These are phyloP conservation scores for Lachancea quebecensis DNA, from an alignment of 805 yeast genomes.

Conservation along the genomic window DNA sequence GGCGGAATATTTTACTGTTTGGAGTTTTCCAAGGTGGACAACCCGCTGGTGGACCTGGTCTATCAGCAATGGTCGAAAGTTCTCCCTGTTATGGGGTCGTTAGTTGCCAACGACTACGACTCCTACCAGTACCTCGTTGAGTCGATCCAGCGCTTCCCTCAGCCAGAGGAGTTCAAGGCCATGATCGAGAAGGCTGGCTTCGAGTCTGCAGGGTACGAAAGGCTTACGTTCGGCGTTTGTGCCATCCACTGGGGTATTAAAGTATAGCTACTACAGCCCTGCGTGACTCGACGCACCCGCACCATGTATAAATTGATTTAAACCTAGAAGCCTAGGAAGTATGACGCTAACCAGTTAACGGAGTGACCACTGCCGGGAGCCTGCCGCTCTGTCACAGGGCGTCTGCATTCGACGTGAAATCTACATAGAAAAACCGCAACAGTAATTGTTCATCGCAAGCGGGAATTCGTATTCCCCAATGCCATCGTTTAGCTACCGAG, in stretches of 20 bases:
- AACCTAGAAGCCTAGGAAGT: too few species aligned
- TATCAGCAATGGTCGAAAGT: slow-evolving; percentile 86
- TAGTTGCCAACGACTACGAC: slow-evolving; percentile 90
- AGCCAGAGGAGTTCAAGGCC: slow-evolving; percentile 79
- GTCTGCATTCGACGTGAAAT: too few species aligned
- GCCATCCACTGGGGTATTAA: slow-evolving; percentile 95
- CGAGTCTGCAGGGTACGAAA: slow-evolving; percentile 89
- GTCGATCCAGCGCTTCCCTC: slow-evolving; percentile 85
- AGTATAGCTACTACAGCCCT: slow-evolving; percentile 6
- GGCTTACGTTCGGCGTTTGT: slow-evolving; percentile 89
- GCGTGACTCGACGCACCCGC: too few species aligned
- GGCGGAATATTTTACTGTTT: slow-evolving; percentile 97
- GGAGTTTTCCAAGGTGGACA: slow-evolving; percentile 88
- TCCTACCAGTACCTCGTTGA: slow-evolving; percentile 95
- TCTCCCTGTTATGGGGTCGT: slow-evolving; percentile 91
- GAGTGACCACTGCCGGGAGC: too few species aligned
- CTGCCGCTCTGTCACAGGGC: too few species aligned
- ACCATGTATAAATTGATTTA: too few species aligned
- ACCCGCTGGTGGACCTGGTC: slow-evolving; percentile 61
- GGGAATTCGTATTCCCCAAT: too few species aligned
- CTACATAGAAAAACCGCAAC: too few species aligned
- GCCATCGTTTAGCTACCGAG: too few species aligned
- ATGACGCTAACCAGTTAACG: too few species aligned
- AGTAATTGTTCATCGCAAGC: too few species aligned
- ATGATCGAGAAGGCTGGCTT: slow-evolving; percentile 97